Percentiles rank a stretch among this genome's conserved stretches.
phyloP scores from a whole-genome alignment of 345 rosid species.

The Moringa oleifera region DNA sequence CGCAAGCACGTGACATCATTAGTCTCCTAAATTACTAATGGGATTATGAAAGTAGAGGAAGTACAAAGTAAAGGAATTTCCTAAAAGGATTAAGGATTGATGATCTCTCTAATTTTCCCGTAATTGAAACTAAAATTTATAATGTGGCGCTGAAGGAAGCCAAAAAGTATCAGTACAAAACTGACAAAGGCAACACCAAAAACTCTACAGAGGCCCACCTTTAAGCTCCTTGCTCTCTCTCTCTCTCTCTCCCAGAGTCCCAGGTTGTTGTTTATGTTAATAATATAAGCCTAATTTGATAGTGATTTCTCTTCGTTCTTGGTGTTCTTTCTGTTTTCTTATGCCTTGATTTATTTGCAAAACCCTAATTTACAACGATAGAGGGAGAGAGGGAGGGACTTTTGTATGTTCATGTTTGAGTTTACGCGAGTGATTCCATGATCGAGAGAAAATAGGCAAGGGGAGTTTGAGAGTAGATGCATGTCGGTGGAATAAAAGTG shows the following conservation, averaged over 20 bases:
- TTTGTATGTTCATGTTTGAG: neutral
- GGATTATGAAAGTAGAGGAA: neutral
- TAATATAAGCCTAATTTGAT: neutral
- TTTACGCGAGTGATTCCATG: constrained; percentile 15
- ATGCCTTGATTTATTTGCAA: neutral
- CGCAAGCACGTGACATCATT: neutral
- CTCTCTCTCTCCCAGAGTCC: too few species aligned
- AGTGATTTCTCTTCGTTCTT: neutral
- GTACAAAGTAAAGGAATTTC: too few species aligned
- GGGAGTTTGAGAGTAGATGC: constrained; percentile 45
- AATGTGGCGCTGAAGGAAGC: too few species aligned
- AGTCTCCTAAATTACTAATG: neutral
- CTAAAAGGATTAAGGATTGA: too few species aligned
- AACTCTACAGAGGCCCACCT: too few species aligned
- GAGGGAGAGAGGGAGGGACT: neutral
- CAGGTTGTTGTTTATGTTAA: too few species aligned
- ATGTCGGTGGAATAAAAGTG: constrained; percentile 58
- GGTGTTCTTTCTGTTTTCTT: neutral
- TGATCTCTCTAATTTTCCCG: too few species aligned
- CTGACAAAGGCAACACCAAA: too few species aligned
- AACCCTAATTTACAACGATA: neutral
- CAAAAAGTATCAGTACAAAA: too few species aligned
- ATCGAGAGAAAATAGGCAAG: constrained; percentile 6
- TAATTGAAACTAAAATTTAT: too few species aligned
- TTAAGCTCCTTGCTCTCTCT: too few species aligned